These are phyloP conservation scores for Gastrodia elata DNA, from an alignment of 106 monocot genomes.

Conservation along the genomic window DNA sequence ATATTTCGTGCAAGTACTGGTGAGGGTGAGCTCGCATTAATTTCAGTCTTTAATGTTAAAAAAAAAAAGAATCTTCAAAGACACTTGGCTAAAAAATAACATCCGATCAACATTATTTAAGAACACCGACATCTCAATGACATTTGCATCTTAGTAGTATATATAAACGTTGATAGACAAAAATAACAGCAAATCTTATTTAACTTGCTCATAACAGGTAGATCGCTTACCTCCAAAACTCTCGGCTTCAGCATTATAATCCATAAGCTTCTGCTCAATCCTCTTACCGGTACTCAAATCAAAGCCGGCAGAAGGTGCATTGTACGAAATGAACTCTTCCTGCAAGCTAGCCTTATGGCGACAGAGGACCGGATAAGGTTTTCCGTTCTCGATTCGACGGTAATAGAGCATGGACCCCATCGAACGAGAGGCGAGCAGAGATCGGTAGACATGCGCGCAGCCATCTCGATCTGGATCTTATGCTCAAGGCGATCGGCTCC, in stretches of 20 bases:
- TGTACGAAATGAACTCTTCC: conserved; percentile 73
- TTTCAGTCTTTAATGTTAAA: too few species aligned
- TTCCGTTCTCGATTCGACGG: conserved; percentile 76
- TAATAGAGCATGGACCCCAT: conserved; percentile 95
- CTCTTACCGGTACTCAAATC: conserved; percentile 66
- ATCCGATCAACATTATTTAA: too few species aligned
- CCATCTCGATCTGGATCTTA: conserved; percentile 94
- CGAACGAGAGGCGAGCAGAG: conserved; percentile 66
- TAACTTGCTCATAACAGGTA: too few species aligned
- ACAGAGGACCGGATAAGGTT: conserved; percentile 78
- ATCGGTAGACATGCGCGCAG: conserved; percentile 53
- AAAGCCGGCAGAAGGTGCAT: conserved; percentile 61
- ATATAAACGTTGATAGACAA: too few species aligned
- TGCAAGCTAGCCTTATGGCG: conserved; percentile 63
- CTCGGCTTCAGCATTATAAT: conserved; percentile 87
- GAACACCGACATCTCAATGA: too few species aligned
- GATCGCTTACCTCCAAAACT: conserved; percentile 64
- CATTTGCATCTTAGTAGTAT: too few species aligned
- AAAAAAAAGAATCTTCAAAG: too few species aligned
- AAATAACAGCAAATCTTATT: too few species aligned
- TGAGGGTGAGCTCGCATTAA: too few species aligned
- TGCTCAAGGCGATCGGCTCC: conserved; percentile 56
- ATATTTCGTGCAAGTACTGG: too few species aligned
- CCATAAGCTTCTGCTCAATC: conserved; percentile 84
- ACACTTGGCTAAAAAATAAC: too few species aligned